Evolutionary conservation across 1,284 basidiomycete genomes (phyloP), one percentile per base, ranked within the genome.

Genomic region (Ceratobasidium sp.): DNA sequence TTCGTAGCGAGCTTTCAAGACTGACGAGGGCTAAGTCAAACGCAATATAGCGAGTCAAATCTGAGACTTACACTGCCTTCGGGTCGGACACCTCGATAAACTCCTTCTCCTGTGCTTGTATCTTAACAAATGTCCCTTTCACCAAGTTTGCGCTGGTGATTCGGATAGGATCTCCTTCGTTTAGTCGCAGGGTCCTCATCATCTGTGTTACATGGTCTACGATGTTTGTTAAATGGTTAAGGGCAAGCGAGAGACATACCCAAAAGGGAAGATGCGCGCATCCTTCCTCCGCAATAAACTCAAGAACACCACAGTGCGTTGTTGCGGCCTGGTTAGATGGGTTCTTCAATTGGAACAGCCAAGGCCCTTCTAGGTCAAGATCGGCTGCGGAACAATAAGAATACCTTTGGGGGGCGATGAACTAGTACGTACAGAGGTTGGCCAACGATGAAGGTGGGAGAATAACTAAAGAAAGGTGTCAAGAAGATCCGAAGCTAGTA

Each of bases 281-380:
- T 16, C 98, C 98, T 81, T 98, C 96, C 74, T 98, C 93, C 0
- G 98, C 97, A 77, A 98, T 98, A 83, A 99, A 99, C 81, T 99
- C 98, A 56, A 99, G 88, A 19, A 99, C 98, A 86, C 98, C 98
- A 0, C 93, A 93, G 81, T 99, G 95, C 0, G 98, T 99, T 22
- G 93, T 90, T 27, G 92, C 93, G 14, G 92, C 92, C 14, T 92
- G 86, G 81, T 96, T 95, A 58, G 88, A 83, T 0, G 96, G 95
- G 83, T 98, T 98, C 69, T 93, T 91, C 61, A 99, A 86, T 79
- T 98, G 91, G 83, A 99, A 99, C 84, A 93, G 95, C 95, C 96
- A 98, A 0, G 98, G 98, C 0, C 89, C 89, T 77, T 95, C 92
- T 66, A 99, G 88, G 81, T 99, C 97, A 71, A 98, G 87, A 56